A percentile compares a stretch with the other conserved stretches of the same genome.
Evolutionary conservation across 2,329 filamentous ascomycete genomes (phyloP).

Genomic region (Didymella exigua): DNA sequence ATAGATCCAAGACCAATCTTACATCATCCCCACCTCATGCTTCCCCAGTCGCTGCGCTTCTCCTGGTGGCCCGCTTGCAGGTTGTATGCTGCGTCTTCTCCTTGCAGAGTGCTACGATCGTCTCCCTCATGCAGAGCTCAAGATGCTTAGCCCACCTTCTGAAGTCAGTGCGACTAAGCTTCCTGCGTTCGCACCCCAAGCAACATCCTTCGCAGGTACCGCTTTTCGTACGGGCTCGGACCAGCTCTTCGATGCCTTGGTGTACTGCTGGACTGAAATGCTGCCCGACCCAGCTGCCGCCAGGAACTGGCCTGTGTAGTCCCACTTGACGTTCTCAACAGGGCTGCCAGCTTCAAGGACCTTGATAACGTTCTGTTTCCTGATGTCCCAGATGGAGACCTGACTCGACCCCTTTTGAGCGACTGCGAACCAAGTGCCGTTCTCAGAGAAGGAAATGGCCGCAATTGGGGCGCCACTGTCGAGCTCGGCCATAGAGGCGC

Average conservation of each 20-base stretch:
- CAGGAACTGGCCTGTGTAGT: conserved; percentile 93
- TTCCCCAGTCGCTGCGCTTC: conserved; percentile 3
- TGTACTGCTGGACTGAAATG: conserved; percentile 86
- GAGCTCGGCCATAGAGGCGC: conserved; percentile 78
- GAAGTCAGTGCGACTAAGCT: conserved; percentile 75
- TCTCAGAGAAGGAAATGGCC: conserved; percentile 87
- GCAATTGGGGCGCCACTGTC: conserved; percentile 69
- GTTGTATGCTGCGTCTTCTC: neutral
- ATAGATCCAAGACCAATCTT: conserved; percentile 12
- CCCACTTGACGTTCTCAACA: conserved; percentile 82
- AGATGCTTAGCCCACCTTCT: conserved; percentile 75
- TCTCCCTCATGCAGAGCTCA: conserved; percentile 53
- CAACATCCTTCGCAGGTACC: conserved; percentile 71
- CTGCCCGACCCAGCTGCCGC: conserved; percentile 80
- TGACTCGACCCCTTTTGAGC: conserved; percentile 76
- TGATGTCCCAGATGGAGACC: conserved; percentile 88
- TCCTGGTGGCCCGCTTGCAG: neutral
- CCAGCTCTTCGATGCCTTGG: conserved; percentile 87
- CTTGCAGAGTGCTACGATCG: neutral
- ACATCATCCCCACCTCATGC: conserved; percentile 3
- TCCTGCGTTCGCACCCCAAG: conserved; percentile 78
- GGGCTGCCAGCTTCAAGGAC: conserved; percentile 81
- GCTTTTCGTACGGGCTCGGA: conserved; percentile 81
- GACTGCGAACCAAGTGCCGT: conserved; percentile 93
- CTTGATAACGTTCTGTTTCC: conserved; percentile 82